These are phyloP conservation scores for Poa pratensis DNA, from an alignment of 176 grass and related monocot species.

Conservation along the genomic window DNA sequence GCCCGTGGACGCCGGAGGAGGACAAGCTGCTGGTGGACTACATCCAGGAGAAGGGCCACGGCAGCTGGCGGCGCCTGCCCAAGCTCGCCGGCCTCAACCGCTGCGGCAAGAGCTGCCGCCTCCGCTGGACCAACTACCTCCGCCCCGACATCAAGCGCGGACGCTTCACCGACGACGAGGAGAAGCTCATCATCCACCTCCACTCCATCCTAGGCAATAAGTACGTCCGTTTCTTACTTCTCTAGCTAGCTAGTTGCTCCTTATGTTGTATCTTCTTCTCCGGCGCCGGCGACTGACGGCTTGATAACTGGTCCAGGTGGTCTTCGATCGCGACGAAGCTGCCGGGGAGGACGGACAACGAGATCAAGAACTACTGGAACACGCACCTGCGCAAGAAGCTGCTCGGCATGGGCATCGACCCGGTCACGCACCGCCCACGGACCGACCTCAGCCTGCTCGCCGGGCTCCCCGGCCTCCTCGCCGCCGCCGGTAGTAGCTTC, in stretches of 20 bases:
- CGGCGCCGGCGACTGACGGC: not conserved
- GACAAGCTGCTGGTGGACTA: conserved; percentile 69
- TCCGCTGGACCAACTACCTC: conserved; percentile 96
- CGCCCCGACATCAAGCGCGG: conserved; percentile 91
- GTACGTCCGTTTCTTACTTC: not conserved
- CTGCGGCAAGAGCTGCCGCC: conserved; percentile 97
- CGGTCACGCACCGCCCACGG: conserved; percentile 77
- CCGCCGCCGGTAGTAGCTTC: conserved; percentile 37
- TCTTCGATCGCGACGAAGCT: conserved; percentile 80
- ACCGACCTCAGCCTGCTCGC: conserved; percentile 70
- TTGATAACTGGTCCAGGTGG: conserved; percentile 51
- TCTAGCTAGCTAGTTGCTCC: not conserved
- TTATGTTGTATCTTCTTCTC: not conserved
- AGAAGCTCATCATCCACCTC: conserved; percentile 82
- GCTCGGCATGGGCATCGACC: conserved; percentile 77
- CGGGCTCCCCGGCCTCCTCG: conserved; percentile 50
- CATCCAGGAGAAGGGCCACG: conserved; percentile 71
- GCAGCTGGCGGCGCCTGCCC: conserved; percentile 84
- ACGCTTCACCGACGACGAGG: conserved; percentile 76
- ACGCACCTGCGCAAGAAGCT: conserved; percentile 92
- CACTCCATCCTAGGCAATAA: conserved; percentile 84
- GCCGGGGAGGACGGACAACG: conserved; percentile 82
- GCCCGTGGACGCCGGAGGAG: conserved; percentile 82
- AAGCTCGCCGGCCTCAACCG: conserved; percentile 88
- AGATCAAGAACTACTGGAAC: conserved; percentile 99